These are phyloP conservation scores for Ballota nigra DNA, from an alignment of 257 asterid genomes.

Conservation along the genomic window DNA sequence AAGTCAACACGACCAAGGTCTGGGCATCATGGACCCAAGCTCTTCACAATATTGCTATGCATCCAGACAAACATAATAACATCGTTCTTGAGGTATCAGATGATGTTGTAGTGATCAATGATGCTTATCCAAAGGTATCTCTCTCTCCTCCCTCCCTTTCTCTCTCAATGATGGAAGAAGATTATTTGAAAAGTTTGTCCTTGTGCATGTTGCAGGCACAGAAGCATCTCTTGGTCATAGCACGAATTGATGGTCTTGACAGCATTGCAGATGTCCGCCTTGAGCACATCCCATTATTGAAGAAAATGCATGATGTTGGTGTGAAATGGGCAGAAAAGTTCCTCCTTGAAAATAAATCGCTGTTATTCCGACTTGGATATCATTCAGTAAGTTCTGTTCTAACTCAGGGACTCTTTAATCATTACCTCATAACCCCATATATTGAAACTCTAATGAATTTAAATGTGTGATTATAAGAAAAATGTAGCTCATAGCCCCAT, in stretches of 20 bases:
- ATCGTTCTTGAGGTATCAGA: conserved; percentile 54
- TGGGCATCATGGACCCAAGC: conserved; percentile 74
- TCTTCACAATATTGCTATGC: conserved; percentile 71
- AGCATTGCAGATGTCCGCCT: conserved; percentile 52
- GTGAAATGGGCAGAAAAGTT: conserved; percentile 70
- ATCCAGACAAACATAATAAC: conserved; percentile 57
- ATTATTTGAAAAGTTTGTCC: not conserved
- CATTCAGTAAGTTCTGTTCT: conserved; percentile 61
- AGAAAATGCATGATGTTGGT: conserved; percentile 72
- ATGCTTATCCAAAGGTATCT: conserved; percentile 86
- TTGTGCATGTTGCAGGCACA: conserved; percentile 55
- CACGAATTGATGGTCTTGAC: conserved; percentile 76
- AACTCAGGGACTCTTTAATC: not conserved
- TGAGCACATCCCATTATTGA: conserved; percentile 62
- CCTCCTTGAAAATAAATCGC: conserved; percentile 46
- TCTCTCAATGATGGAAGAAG: not conserved
- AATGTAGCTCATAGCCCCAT: not conserved
- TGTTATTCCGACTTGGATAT: conserved; percentile 84
- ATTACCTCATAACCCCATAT: not conserved
- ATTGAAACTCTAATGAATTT: not conserved
- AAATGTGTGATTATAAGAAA: not conserved
- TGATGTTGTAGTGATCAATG: conserved; percentile 73
- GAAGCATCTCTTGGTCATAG: conserved; percentile 64
- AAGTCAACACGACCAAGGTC: conserved; percentile 30
- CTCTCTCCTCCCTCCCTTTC: conserved; percentile 20